A percentile compares a stretch with the other conserved stretches of the same genome.
These are phyloP conservation scores for Sparassis latifolia DNA, from an alignment of 1,284 basidiomycete species.

Conservation along the genomic window DNA sequence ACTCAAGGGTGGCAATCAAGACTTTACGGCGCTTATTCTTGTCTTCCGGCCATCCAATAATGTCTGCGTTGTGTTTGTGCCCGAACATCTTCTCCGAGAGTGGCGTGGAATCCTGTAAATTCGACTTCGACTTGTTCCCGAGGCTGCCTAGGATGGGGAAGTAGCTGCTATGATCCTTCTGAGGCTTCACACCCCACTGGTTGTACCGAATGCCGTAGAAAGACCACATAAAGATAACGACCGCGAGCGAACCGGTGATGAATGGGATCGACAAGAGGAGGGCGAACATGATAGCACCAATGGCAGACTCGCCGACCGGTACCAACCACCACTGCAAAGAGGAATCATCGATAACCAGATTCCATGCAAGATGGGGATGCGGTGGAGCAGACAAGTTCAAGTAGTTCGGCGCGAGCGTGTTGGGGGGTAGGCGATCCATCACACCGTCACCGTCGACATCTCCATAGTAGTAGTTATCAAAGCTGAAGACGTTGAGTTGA, in stretches of 20 bases:
- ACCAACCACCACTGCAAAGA: constrained; percentile 71
- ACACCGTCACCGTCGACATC: constrained; percentile 83
- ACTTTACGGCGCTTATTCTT: constrained; percentile 84
- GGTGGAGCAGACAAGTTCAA: constrained; percentile 86
- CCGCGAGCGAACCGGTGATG: constrained; percentile 78
- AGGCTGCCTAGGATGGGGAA: constrained; percentile 69
- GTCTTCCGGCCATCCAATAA: constrained; percentile 92
- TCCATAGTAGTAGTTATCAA: constrained; percentile 87
- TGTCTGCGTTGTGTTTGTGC: constrained; percentile 45
- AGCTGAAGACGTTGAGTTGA: constrained; percentile 84
- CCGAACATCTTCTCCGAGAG: constrained; percentile 64
- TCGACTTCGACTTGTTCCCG: constrained; percentile 59
- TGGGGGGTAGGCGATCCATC: constrained; percentile 85
- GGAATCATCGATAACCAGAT: constrained; percentile 71
- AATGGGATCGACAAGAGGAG: constrained; percentile 77
- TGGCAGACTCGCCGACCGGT: constrained; percentile 74
- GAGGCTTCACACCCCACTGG: constrained; percentile 76
- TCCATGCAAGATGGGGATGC: constrained; percentile 79
- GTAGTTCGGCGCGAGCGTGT: constrained; percentile 79
- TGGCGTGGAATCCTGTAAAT: constrained; percentile 48
- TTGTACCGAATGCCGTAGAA: constrained; percentile 95
- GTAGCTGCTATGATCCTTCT: constrained; percentile 61
- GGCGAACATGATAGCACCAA: constrained; percentile 82
- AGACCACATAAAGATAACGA: constrained; percentile 86
- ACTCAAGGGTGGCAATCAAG: constrained; percentile 86